Evolutionary conservation across 1,284 basidiomycete genomes (phyloP).

Genomic region (Microbotryum intermedium): DNA sequence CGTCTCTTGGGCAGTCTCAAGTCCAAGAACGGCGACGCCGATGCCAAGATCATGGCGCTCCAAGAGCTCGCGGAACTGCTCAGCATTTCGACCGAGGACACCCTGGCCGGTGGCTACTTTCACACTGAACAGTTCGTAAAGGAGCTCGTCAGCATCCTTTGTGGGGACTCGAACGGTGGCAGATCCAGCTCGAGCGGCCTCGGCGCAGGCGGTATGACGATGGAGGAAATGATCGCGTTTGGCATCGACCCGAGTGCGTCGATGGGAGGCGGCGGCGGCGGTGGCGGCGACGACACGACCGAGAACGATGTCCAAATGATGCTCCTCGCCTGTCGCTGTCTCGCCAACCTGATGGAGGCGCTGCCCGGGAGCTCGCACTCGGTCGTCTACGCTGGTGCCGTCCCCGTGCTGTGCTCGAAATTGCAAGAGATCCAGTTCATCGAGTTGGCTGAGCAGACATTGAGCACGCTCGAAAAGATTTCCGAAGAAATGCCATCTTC

Average conservation of each 20-base stretch:
- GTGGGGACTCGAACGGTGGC: constrained; percentile 50
- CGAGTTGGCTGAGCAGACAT: constrained; percentile 88
- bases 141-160: constrained; percentile 85
- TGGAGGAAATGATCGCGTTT: constrained; percentile 44
- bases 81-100: constrained; percentile 95
- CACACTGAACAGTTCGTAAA: constrained; percentile 84
- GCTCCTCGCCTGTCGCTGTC: constrained; percentile 83
- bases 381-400: constrained; percentile 88
- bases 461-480: constrained; percentile 93
- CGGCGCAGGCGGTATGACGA: constrained; percentile 35
- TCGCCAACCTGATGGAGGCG: constrained; percentile 94
- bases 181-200: constrained; percentile 1
- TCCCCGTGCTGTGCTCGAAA: constrained; percentile 89
- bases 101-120: constrained; percentile 77
- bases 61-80: constrained; percentile 92
- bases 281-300: constrained; percentile 50
- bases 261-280: constrained; percentile 3
- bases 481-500: constrained; percentile 89
- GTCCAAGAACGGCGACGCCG: constrained; percentile 46
- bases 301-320: constrained; percentile 46
- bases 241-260: constrained; percentile 33
- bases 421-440: constrained; percentile 91
- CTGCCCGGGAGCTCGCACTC: constrained; percentile 87
- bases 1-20: constrained; percentile 75
- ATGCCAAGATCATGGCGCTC: constrained; percentile 74